A percentile compares a stretch with the other conserved stretches of the same genome.
Conservation (phyloP, 116 monocot species). For the Cymodocea nodosa region DNA sequence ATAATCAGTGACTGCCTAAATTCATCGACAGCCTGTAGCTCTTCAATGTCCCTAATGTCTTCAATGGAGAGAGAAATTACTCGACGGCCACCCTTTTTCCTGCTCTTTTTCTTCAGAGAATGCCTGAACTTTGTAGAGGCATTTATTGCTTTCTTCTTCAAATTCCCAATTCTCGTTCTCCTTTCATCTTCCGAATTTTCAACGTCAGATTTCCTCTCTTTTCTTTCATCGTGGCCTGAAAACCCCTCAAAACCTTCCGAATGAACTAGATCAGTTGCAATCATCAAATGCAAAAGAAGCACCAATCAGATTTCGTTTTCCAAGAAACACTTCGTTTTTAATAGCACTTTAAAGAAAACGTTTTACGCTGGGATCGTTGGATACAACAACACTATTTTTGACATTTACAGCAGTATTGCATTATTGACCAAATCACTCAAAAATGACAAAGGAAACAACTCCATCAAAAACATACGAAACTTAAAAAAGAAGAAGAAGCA, state of each 20-base stretch:
- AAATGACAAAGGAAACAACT: background rate
- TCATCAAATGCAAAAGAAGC: too few species aligned
- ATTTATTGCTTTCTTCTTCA: constrained; percentile 73
- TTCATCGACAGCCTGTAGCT: constrained; percentile 62
- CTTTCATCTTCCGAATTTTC: constrained; percentile 79
- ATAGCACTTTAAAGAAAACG: too few species aligned
- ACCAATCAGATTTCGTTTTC: too few species aligned
- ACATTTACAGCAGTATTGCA: too few species aligned
- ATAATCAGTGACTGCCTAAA: constrained; percentile 63
- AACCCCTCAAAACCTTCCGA: constrained; percentile 57
- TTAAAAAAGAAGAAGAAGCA: background rate
- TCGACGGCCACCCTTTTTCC: constrained; percentile 37
- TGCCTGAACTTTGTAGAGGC: constrained; percentile 74
- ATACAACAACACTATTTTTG: too few species aligned
- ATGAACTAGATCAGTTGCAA: background rate
- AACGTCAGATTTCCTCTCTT: constrained; percentile 61
- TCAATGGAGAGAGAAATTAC: constrained; percentile 66
- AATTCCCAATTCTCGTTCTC: constrained; percentile 43
- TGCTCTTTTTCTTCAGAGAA: constrained; percentile 58
- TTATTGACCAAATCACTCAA: too few species aligned
- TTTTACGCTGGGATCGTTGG: too few species aligned
- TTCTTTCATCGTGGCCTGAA: constrained; percentile 49
- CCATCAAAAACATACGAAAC: too few species aligned
- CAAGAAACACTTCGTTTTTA: too few species aligned
- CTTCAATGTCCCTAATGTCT: constrained; percentile 64